Percentiles rank a stretch among this genome's conserved stretches.
phyloP scores from a whole-genome alignment of 2,329 filamentous ascomycete species.

The Waltergamsia citrina region DNA sequence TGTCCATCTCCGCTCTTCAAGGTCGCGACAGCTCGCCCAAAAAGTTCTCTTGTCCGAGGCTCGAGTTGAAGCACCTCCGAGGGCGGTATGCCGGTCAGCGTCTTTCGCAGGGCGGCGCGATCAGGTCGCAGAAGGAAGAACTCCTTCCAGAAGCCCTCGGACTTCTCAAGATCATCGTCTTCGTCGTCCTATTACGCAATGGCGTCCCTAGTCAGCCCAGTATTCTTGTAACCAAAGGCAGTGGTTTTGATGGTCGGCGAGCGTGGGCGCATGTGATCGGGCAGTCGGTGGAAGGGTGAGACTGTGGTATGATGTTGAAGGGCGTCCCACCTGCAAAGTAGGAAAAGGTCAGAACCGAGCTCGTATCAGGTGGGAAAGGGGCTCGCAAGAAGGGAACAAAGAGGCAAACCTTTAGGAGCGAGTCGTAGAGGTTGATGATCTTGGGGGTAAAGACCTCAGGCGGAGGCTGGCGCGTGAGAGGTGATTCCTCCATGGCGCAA shows the following conservation, averaged over 20 bases:
- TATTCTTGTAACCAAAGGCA: too few species aligned
- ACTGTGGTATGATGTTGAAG: too few species aligned
- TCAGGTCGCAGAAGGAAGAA: conserved; percentile 89
- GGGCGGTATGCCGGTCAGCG: conserved; percentile 62
- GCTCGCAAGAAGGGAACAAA: too few species aligned
- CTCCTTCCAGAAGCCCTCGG: conserved; percentile 92
- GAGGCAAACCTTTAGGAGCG: conserved; percentile 64
- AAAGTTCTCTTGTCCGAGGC: conserved; percentile 69
- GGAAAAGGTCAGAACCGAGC: neutral
- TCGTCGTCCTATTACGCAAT: conserved; percentile 54
- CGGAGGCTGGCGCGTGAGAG: conserved; percentile 83
- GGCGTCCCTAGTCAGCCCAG: too few species aligned
- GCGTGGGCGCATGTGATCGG: too few species aligned
- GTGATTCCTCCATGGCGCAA: conserved; percentile 78
- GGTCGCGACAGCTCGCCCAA: conserved; percentile 60
- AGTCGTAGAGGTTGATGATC: conserved; percentile 81
- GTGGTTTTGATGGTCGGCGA: too few species aligned
- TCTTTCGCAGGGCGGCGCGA: conserved; percentile 52
- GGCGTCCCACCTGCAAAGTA: too few species aligned
- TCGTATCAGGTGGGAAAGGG: conserved; percentile 4
- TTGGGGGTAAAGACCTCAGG: conserved; percentile 91
- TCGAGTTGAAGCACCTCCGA: conserved; percentile 71
- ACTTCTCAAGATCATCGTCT: conserved; percentile 54
- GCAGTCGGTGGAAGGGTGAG: conserved; percentile 19
- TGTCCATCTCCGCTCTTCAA: conserved; percentile 52